A percentile compares a stretch with the other conserved stretches of the same genome.
phyloP scores from a whole-genome alignment of 2,329 filamentous ascomycete genomes.

The Aspergillus pseudoterreus region DNA sequence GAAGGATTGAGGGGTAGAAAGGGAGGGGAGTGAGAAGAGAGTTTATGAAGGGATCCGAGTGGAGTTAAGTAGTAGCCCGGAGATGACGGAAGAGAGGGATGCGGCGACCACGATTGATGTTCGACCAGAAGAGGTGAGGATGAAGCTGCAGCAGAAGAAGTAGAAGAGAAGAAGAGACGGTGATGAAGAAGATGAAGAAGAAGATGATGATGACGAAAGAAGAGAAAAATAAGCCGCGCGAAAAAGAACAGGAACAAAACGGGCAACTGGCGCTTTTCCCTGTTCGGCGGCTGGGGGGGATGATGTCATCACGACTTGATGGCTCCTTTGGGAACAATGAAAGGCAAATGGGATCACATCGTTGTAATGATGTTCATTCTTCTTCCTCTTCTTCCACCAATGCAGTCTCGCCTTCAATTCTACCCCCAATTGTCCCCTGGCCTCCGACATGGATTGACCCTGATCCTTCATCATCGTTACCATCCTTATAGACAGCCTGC shows the following conservation, averaged over 20 bases:
- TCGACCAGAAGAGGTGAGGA: neutral
- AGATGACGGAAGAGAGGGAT: neutral
- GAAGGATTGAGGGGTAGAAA: neutral
- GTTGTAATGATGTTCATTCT: neutral
- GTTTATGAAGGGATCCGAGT: neutral
- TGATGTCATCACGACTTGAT: neutral
- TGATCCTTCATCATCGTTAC: neutral
- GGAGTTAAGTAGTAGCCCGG: neutral
- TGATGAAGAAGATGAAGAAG: neutral
- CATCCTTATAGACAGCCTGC: neutral
- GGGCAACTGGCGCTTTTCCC: neutral
- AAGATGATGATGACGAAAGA: neutral
- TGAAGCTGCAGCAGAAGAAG: neutral
- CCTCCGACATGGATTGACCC: too few species aligned
- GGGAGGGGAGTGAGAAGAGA: neutral
- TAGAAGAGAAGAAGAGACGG: neutral
- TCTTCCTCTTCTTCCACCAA: neutral
- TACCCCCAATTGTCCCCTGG: neutral
- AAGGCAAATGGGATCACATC: neutral
- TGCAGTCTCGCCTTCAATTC: neutral
- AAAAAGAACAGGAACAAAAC: neutral
- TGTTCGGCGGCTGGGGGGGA: neutral
- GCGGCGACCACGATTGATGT: neutral
- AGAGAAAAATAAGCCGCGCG: neutral
- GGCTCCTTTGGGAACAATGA: neutral